A percentile compares a stretch with the other conserved stretches of the same genome.
Evolutionary conservation across 2,329 filamentous ascomycete genomes (phyloP).

Genomic region (Botrytis sinoallii): DNA sequence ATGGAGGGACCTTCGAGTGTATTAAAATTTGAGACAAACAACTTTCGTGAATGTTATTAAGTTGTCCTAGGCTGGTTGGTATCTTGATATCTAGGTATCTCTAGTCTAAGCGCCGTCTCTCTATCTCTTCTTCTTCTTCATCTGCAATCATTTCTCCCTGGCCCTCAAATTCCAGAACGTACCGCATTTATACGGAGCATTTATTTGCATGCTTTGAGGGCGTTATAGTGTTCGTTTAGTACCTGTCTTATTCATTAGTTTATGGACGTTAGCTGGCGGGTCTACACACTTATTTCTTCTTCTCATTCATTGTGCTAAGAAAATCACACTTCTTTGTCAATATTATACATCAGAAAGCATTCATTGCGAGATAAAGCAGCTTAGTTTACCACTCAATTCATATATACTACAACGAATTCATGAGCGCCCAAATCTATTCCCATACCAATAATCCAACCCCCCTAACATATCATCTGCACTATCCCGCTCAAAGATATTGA

Average conservation of each 20-base stretch:
- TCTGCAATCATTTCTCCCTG: too few species aligned
- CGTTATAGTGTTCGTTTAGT: too few species aligned
- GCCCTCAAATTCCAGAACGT: background rate
- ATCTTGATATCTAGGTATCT: background rate
- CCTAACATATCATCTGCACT: background rate
- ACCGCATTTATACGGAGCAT: background rate
- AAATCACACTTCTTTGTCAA: background rate
- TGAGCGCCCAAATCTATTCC: background rate
- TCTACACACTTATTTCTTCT: background rate
- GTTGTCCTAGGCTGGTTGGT: background rate
- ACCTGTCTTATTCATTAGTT: background rate
- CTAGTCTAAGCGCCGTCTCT: background rate
- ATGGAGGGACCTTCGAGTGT: background rate
- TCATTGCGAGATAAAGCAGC: background rate
- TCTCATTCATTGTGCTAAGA: background rate
- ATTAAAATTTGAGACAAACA: background rate
- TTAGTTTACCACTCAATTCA: too few species aligned
- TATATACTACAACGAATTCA: background rate
- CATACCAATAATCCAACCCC: background rate
- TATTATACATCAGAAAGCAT: rapidly evolving
- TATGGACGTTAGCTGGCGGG: background rate
- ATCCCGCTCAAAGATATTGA: background rate
- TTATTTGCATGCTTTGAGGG: background rate
- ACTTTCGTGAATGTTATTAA: background rate
- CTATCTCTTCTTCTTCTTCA: background rate